A percentile compares a stretch with the other conserved stretches of the same genome.
Evolutionary conservation across 257 asterid genomes (phyloP).

Genomic region (Solanum corneliomulleri): DNA sequence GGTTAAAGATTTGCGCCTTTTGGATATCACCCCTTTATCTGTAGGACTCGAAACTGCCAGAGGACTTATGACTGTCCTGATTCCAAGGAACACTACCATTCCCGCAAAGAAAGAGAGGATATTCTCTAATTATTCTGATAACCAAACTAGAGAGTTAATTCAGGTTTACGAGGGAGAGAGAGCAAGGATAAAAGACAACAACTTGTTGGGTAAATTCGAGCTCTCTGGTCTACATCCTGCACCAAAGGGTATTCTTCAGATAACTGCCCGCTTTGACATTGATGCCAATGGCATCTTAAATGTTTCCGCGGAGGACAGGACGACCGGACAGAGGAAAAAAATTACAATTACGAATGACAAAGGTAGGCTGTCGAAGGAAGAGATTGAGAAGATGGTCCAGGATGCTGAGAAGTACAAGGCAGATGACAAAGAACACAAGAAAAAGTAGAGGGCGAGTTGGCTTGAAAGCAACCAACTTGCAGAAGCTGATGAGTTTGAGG

Average conservation of each 20-base stretch:
- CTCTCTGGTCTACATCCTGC: background rate
- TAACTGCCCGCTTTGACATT: background rate
- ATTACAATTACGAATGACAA: background rate
- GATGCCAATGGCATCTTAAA: background rate
- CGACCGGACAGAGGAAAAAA: background rate
- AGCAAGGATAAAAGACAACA: background rate
- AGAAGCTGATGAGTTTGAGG: background rate
- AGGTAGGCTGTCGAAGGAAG: background rate
- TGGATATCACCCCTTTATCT: background rate
- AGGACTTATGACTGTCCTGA: background rate
- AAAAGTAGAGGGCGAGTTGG: background rate
- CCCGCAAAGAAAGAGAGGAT: background rate
- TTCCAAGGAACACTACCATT: background rate
- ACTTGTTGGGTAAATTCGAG: background rate
- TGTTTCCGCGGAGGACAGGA: background rate
- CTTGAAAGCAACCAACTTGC: background rate
- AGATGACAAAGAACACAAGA: background rate
- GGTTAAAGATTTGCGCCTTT: background rate
- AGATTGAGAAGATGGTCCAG: background rate
- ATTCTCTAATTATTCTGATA: constrained; percentile 1
- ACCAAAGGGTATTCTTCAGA: background rate
- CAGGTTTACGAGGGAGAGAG: constrained; percentile 2
- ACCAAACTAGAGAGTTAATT: background rate
- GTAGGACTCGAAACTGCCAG: background rate
- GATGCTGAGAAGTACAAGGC: background rate